Conservation (phyloP, 805 yeast genomes). For the Candida xyloterini region DNA sequence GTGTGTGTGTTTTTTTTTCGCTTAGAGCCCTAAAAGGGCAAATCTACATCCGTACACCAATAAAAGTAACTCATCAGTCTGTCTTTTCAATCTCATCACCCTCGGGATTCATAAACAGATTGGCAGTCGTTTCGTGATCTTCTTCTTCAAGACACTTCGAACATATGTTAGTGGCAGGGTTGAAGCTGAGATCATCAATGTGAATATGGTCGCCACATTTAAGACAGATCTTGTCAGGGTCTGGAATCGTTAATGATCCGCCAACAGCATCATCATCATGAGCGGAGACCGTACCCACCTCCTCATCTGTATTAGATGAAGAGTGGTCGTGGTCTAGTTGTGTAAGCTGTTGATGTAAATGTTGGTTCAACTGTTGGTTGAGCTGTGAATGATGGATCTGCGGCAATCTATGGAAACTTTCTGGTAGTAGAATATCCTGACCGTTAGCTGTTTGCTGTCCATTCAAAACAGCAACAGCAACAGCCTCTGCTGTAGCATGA, state of each 20-base stretch:
- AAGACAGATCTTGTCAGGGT: conserved; percentile 27
- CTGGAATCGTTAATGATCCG: conserved; percentile 26
- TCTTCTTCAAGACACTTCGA: conserved; percentile 24
- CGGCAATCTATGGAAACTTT: conserved; percentile 14
- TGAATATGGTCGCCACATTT: conserved; percentile 28
- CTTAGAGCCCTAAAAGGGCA: not conserved
- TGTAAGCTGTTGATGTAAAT: conserved; percentile 20
- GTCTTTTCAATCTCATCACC: conserved; percentile 19
- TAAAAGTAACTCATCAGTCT: not conserved
- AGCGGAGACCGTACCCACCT: conserved; percentile 2
- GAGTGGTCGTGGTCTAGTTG: conserved; percentile 11
- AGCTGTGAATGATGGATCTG: conserved; percentile 30
- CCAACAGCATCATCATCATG: conserved; percentile 18
- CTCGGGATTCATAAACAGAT: conserved; percentile 26
- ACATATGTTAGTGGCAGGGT: conserved; percentile 28
- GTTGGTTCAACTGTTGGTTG: conserved; percentile 32
- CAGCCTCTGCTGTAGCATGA: conserved; percentile 16
- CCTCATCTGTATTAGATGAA: conserved; percentile 16
- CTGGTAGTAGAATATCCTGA: conserved; percentile 15
- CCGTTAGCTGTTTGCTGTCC: conserved; percentile 14
- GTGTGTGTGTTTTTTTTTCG: too few relatives aligned
- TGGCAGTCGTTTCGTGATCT: conserved; percentile 18
- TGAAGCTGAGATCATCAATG: conserved; percentile 28
- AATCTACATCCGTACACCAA: conserved; percentile 6
- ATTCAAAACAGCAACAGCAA: conserved; percentile 20